Percentiles rank a stretch among this genome's conserved stretches.
Conservation (phyloP, 2,329 filamentous ascomycete species). For the Colletotrichum truncatum region DNA sequence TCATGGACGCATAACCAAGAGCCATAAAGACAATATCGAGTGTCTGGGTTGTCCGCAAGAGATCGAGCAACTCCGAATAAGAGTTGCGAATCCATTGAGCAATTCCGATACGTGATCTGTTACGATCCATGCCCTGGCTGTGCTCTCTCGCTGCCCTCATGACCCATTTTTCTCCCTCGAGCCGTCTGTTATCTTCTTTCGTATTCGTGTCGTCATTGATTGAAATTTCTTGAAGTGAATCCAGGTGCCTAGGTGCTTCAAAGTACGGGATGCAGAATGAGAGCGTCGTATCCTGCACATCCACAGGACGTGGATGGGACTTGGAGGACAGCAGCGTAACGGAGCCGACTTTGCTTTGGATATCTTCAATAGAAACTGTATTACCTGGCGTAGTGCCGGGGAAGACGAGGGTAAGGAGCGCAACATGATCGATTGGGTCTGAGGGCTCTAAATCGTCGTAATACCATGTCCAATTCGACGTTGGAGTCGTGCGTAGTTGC, state of each 20-base stretch:
- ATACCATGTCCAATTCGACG: constrained; percentile 93
- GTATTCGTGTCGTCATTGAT: constrained; percentile 66
- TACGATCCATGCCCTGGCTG: too few relatives aligned
- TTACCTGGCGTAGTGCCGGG: constrained; percentile 82
- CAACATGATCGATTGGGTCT: constrained; percentile 70
- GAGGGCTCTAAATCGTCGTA: constrained; percentile 65
- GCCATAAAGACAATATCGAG: constrained; percentile 98
- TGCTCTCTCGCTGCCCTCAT: constrained; percentile 86
- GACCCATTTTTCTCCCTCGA: constrained; percentile 90
- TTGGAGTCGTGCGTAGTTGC: constrained; percentile 74
- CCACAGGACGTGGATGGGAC: constrained; percentile 82
- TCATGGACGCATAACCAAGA: constrained; percentile 96
- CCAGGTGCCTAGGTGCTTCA: constrained; percentile 80
- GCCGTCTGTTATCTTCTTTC: constrained; percentile 62
- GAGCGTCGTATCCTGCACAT: constrained; percentile 86
- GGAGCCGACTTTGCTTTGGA: constrained; percentile 76
- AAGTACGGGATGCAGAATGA: constrained; percentile 82
- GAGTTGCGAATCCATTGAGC: constrained; percentile 78
- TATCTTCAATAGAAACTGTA: too few relatives aligned
- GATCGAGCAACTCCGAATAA: constrained; percentile 86
- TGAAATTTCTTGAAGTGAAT: constrained; percentile 84
- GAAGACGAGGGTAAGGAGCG: constrained; percentile 90
- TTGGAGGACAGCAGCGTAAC: constrained; percentile 81
- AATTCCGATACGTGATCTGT: constrained; percentile 71
- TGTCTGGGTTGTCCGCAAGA: constrained; percentile 88